Evolutionary conservation across 768 basidiomycete species (phyloP), one percentile per base, ranked within the genome.

Genomic region (Saitozyma sp.): DNA sequence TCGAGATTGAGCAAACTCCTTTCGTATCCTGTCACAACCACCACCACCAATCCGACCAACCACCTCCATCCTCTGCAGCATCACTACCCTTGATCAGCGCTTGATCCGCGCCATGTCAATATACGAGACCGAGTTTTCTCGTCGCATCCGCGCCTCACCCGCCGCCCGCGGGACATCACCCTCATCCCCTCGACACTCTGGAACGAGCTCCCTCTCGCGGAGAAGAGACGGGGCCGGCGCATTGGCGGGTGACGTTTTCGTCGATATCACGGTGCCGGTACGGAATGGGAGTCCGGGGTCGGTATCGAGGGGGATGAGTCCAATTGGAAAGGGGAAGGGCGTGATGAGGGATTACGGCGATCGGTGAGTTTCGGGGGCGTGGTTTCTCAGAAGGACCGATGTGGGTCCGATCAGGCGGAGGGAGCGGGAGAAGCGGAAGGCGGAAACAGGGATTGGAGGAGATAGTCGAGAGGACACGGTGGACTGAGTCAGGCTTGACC

Each of bases 321-420:
- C 69, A 6, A 48, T 62, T 20, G 58, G 61, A 11, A 79, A 77
- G 54, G 71, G 71, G 10, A 80, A 78, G 66, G 64, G 64, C 14
- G 67, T 63, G 5, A 56, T 59, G 40, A 68, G 73, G 46, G 70
- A 76, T 56, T 81, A 81, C 56, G 80, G 80, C 0, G 80, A 81
- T 60, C 55, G 80, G 80, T 81, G 41, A 66, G 78, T 73, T 11
- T 10, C 17, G 14, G 4, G 4, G 13, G 45, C 3, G 13, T 38
- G 39, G 8, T 14, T 43, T 2, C 19, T 19, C 37, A 1, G 37
- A n/a, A 2, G 43, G 29, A 29, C 29, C 29, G 29, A 29, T 29
- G 29, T 2, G 29, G 29, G 29, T 29, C 29, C 29, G 29, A 29
- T 29, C 29, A 49, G 40, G 42, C 38, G 16, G 48, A 51, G 39